A percentile compares a stretch with the other conserved stretches of the same genome.
Evolutionary conservation across 768 basidiomycete genomes (phyloP).

Genomic region (Boletus rex-veris): DNA sequence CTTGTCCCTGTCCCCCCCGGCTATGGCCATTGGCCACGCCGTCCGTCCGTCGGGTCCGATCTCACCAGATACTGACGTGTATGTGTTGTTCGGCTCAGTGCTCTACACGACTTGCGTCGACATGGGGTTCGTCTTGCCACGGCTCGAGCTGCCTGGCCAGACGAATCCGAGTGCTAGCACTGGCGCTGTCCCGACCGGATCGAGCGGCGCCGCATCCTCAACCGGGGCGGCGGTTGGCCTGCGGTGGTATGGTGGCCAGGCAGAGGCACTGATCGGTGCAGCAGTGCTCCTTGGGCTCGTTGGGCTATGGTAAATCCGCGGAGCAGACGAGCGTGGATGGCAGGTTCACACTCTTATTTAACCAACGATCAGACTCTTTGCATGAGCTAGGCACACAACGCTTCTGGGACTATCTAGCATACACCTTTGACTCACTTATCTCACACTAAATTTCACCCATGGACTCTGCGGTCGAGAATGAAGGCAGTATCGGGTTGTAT

Average conservation of each 20-base stretch:
- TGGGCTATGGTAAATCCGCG: conserved; percentile 9
- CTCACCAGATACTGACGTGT: no score
- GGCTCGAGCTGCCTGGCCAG: conserved; percentile 28
- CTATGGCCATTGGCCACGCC: no score
- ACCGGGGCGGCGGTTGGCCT: not conserved
- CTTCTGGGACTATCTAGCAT: conserved; percentile 7
- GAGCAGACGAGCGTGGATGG: not conserved
- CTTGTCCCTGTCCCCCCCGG: no score
- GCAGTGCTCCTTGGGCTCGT: conserved; percentile 4
- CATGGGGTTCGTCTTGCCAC: conserved; percentile 22
- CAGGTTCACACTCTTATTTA: not conserved
- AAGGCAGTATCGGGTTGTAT: conserved; percentile 3
- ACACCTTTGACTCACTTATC: conserved; percentile 3
- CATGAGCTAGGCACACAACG: not conserved
- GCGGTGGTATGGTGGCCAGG: not conserved
- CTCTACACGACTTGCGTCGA: conserved; percentile 26
- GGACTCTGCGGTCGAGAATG: not conserved
- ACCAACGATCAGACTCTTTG: not conserved
- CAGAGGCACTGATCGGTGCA: conserved; percentile 1
- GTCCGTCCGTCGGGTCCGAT: no score
- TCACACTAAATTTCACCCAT: not conserved
- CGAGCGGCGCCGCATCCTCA: not conserved
- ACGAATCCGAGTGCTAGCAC: not conserved
- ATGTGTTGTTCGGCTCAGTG: conserved; percentile 4
- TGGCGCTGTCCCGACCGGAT: not conserved